Conservation (phyloP, 305 asterid species). For the Rubia tinctorum region DNA sequence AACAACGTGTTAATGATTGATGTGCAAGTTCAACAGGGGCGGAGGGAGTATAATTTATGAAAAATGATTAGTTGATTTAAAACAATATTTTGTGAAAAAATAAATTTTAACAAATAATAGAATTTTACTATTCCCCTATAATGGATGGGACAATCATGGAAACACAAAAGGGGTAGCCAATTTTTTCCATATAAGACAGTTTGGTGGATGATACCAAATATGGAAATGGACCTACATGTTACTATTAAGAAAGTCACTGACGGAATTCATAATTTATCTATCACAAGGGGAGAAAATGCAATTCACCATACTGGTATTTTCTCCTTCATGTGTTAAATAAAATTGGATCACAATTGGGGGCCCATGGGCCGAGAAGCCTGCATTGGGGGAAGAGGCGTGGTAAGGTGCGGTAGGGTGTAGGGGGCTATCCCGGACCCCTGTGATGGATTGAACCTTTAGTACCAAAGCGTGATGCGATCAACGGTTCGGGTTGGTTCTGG, state of each 20-base stretch:
- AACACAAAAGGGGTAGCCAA: neutral
- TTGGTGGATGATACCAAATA: neutral
- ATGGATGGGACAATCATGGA: neutral
- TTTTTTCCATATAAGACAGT: neutral
- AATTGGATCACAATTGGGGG: neutral
- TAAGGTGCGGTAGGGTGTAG: neutral
- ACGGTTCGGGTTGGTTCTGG: conserved; percentile 9
- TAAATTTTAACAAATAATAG: too few species aligned
- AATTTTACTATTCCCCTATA: neutral
- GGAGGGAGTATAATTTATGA: too few species aligned
- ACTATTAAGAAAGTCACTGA: neutral
- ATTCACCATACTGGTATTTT: neutral
- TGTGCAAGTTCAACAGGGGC: too few species aligned
- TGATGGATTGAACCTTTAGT: neutral
- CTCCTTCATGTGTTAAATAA: too few species aligned
- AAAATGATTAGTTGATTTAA: too few species aligned
- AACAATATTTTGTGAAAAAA: too few species aligned
- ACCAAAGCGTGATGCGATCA: neutral
- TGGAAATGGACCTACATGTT: neutral
- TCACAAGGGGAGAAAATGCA: neutral
- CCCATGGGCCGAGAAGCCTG: neutral
- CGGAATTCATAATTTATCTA: neutral
- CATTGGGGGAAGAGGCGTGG: neutral
- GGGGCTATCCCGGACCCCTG: neutral
- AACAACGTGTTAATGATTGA: too few species aligned